Evolutionary conservation across 1,284 basidiomycete species (phyloP), one percentile per base, ranked within the genome.

Genomic region (Abortiporus biennis): DNA sequence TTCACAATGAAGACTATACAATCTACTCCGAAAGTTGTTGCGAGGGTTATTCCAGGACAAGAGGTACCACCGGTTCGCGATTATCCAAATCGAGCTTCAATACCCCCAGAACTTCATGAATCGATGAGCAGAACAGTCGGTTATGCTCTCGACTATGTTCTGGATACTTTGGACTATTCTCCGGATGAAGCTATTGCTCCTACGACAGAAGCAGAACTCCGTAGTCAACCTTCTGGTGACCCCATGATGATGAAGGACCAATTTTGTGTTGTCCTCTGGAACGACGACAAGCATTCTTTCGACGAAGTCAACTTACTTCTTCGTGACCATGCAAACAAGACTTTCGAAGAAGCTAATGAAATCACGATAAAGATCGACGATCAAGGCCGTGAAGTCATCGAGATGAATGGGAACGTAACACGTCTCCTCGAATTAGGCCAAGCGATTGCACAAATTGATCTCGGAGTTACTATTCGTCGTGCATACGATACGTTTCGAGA

Each of bases 251-350:
- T 45, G 42, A 80, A 80, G 50, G 85, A 94, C 48, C 77, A 87
- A 24, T 95, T 84, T 62, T 83, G 87, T 17, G 76, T 98, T 42
- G 71, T 96, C 15, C 66, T 98, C 2, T 98, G 93, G 93, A 94
- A 96, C 62, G 95, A 98, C 65, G 96, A 99, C 63, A 96, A 93
- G 54, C 96, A 98, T 62, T 93, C 91, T 2, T 90, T 89, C 54
- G 84, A 86, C 40, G 92, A 98, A 57, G 84, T 97, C 43, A 86
- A 87, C 43, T 78, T 86, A 49, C 78, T 94, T 44, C 68, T 96
- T 4, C 69, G 74, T 36, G 87, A 89, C 45, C 75, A 80, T 46
- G 78, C 78, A 6, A 72, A 76, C 44, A 69, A 76, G 43, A 61
- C 77, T 16, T 67, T 71, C 20, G 76, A 78, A 16, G 82, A 87